Evolutionary conservation across 345 rosid genomes (phyloP).

Genomic region (Toxicodendron radicans): DNA sequence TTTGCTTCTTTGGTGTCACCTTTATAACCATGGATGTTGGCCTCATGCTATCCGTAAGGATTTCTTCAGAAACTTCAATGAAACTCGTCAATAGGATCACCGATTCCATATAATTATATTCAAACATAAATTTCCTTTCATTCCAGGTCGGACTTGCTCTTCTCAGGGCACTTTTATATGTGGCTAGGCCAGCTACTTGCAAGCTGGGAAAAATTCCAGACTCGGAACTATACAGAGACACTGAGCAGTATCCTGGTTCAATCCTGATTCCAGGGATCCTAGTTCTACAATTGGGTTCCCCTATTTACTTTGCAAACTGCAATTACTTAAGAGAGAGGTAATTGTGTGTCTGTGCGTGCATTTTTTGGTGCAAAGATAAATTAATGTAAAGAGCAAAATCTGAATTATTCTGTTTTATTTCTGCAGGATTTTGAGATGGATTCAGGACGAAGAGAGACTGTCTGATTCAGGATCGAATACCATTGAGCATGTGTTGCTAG

Average conservation of each 20-base stretch:
- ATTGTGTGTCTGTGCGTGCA: neutral
- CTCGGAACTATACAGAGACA: conserved; percentile 59
- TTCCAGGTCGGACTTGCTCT: conserved; percentile 60
- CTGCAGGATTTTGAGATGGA: conserved; percentile 61
- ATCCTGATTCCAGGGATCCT: conserved; percentile 47
- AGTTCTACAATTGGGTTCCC: conserved; percentile 80
- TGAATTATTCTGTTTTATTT: neutral
- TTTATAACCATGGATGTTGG: conserved; percentile 85
- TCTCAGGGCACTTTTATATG: conserved; percentile 60
- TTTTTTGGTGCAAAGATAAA: neutral
- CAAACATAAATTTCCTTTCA: neutral
- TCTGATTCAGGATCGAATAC: conserved; percentile 27
- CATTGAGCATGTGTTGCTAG: conserved; percentile 65
- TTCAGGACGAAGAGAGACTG: conserved; percentile 47
- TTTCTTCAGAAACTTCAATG: neutral
- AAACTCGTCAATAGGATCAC: neutral
- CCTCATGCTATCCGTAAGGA: conserved; percentile 65
- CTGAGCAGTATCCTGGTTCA: conserved; percentile 63
- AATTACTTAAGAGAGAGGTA: conserved; percentile 76
- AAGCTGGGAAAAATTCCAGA: conserved; percentile 68
- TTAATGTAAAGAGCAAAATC: neutral
- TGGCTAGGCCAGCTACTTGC: conserved; percentile 77
- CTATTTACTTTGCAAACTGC: conserved; percentile 76
- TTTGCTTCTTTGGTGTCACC: conserved; percentile 74
- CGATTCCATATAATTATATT: neutral